Evolutionary conservation across 208 protist species (phyloP).

Genomic region (Hexamita inflata): DNA sequence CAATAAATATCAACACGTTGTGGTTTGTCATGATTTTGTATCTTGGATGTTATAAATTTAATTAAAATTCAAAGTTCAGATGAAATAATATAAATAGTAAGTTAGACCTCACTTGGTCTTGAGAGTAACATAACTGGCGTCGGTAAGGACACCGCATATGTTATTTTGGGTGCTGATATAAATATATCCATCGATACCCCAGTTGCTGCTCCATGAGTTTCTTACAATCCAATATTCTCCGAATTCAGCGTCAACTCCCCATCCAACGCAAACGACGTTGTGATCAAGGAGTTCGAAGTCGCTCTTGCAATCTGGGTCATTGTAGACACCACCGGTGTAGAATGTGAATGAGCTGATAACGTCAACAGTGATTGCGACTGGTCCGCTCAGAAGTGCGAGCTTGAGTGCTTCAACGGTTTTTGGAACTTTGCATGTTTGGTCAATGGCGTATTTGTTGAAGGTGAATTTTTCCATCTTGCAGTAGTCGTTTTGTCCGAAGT

Average conservation of each 20-base stretch:
- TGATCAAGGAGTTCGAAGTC: background rate
- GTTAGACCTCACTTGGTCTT: too few species aligned
- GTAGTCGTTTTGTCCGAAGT: background rate
- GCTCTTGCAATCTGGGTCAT: background rate
- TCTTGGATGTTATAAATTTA: too few species aligned
- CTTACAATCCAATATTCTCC: conserved; percentile 12
- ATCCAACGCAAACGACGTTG: background rate
- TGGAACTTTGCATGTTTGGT: background rate
- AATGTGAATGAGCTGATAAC: background rate
- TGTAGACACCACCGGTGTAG: background rate
- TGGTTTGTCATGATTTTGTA: too few species aligned
- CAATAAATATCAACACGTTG: too few species aligned
- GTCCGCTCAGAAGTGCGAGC: background rate
- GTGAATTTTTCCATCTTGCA: background rate
- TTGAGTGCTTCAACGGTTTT: background rate
- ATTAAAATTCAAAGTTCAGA: too few species aligned
- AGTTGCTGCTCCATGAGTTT: conserved; percentile 1
- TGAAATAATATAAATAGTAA: too few species aligned
- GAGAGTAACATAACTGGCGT: too few species aligned
- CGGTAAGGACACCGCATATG: conserved; percentile 4
- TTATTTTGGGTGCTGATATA: conserved; percentile 10
- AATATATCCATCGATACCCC: conserved; percentile 15
- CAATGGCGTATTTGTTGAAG: background rate
- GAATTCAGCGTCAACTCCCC: background rate
- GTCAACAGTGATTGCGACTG: background rate